phyloP scores from a whole-genome alignment of 148 eudicot species.

The Amaranthus hypochondriacus region DNA sequence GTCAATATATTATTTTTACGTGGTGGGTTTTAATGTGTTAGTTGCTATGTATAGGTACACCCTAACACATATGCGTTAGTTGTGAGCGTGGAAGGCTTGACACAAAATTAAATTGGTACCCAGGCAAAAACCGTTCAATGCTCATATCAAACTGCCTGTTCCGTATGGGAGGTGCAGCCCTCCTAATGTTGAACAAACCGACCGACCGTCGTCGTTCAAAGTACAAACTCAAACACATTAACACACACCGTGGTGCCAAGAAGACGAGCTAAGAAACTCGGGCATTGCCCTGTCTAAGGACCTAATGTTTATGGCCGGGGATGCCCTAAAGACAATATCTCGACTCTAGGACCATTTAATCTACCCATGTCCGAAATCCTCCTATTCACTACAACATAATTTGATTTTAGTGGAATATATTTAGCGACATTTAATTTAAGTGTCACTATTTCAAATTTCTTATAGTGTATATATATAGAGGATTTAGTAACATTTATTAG shows the following conservation, averaged over 20 bases:
- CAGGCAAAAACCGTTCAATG: slow-evolving; percentile 46
- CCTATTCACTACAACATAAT: neutral
- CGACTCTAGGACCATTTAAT: slow-evolving; percentile 38
- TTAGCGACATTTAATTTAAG: no score
- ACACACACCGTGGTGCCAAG: slow-evolving; percentile 41
- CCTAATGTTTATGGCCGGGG: slow-evolving; percentile 44
- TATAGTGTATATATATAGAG: no score
- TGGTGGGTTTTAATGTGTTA: no score
- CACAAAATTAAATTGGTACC: slow-evolving; percentile 41
- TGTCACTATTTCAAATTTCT: no score
- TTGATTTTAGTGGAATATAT: no score
- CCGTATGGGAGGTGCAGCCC: slow-evolving; percentile 48
- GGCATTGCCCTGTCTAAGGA: slow-evolving; percentile 44
- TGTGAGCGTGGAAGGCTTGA: slow-evolving; percentile 45
- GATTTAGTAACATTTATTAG: no score
- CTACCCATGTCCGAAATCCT: slow-evolving; percentile 41
- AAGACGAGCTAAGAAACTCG: slow-evolving; percentile 28
- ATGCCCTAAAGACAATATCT: slow-evolving; percentile 45
- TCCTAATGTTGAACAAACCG: slow-evolving; percentile 28
- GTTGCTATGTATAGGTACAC: slow-evolving; percentile 21
- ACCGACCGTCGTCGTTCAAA: slow-evolving; percentile 35
- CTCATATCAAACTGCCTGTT: slow-evolving; percentile 40
- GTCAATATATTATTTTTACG: no score
- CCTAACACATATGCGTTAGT: slow-evolving; percentile 36
- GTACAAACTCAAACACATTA: slow-evolving; percentile 37